Base-by-base conservation (phyloP, 1,139 yeast species). In the Geotrichum histeridarum region DNA sequence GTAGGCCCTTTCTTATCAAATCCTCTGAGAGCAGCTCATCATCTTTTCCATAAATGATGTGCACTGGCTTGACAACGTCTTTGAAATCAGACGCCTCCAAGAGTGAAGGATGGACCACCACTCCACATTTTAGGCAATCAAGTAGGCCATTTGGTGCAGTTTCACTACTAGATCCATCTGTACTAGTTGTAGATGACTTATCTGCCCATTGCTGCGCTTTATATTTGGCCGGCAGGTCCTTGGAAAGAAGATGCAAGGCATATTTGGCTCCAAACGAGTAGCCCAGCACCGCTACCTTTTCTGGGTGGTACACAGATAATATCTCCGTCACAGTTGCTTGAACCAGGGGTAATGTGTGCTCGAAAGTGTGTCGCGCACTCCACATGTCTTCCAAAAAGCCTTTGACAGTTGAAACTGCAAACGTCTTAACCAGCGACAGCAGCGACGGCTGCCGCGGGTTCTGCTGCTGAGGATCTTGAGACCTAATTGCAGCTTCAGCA, bases 221-320 rank as follows among this genome's bases (percentile, higher is more conserved):
- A 59, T 35, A 60, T 66, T 35, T 63, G 59, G 46, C 59, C 59
- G 33, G 31, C 37, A 12, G 64, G 61, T 36, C 56, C 30, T 57
- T 62, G 51, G 62, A 60, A 46, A 69, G 57, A 48, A 68, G 46
- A 30, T 62, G 64, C 51, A 69, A 51, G 11, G 66, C 74, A 43
- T 70, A 69, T 42, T 70, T 64, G 2, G 68, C 74, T 15, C 76
- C 76, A 60, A 68, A 72, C 14, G 75, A 70, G 55, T 72, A 73
- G 2, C 76, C 76, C 39, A 72, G 62, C 2, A 73, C 61, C 1
- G 68, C 67, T 3, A 70, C 59, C 30, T 63, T 64, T 30, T 62
- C 54, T 2, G 74, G 75, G 18, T 62, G 62, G 59, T 70, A 71
- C 0, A 65, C 65, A 5, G 64, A 66, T 8, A 38, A 9, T n/a